Evolutionary conservation across 352 stramenopile genomes (phyloP).

Genomic region (Phytopythium kandeliae): DNA sequence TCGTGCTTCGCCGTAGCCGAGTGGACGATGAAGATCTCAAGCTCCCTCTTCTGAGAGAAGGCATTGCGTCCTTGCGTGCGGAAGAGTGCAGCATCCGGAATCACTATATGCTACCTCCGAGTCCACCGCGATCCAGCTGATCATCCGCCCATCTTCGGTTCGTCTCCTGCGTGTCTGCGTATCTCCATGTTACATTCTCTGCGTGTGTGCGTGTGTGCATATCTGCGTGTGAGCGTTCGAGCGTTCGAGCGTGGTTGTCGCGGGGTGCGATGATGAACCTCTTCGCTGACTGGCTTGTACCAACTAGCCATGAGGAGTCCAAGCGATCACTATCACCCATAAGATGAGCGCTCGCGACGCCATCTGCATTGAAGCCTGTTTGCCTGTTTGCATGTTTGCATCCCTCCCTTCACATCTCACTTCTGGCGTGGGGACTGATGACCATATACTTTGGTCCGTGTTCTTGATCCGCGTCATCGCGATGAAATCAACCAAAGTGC

Average conservation of each 20-base stretch:
- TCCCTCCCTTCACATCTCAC: neutral
- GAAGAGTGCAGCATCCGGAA: conserved; percentile 88
- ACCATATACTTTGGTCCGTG: conserved; percentile 90
- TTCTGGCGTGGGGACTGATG: conserved; percentile 59
- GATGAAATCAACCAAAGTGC: conserved; percentile 89
- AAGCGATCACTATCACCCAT: conserved; percentile 93
- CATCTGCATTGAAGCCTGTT: conserved; percentile 7
- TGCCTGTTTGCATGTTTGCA: conserved; percentile 15
- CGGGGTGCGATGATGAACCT: conserved; percentile 82
- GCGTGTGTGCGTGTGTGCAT: conserved; percentile 9
- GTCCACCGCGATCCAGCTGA: conserved; percentile 26
- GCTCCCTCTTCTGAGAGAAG: conserved; percentile 87
- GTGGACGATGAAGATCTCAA: conserved; percentile 75
- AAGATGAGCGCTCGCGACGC: conserved; percentile 81
- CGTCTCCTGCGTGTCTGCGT: conserved; percentile 7
- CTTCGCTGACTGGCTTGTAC: conserved; percentile 84
- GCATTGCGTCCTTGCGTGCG: conserved; percentile 23
- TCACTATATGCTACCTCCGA: conserved; percentile 86
- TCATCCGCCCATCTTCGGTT: conserved; percentile 2
- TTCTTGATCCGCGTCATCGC: conserved; percentile 89
- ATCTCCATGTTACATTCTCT: conserved; percentile 11
- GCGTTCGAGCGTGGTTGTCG: conserved; percentile 6
- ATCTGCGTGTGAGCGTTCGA: too few species aligned
- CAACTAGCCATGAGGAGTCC: conserved; percentile 88
- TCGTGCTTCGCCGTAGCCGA: neutral